A percentile compares a stretch with the other conserved stretches of the same genome.
Conservation (phyloP, 2,329 filamentous ascomycete genomes). For the Ceratocystis eucalypticola region DNA sequence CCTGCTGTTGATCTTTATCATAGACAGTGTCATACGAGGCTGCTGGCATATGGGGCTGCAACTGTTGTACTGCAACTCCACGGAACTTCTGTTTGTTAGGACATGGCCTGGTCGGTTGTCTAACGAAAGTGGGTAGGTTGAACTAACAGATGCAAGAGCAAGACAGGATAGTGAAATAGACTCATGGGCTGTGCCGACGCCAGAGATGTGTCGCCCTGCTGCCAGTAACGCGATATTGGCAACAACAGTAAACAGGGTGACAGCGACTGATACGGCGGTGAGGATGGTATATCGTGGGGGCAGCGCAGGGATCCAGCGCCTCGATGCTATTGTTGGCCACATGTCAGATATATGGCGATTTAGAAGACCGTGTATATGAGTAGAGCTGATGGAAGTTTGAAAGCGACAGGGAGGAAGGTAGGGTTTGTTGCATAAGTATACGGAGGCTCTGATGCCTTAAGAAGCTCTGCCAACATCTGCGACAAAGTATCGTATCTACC, state of each 20-base stretch:
- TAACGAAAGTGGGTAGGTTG: not conserved
- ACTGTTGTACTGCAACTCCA: not conserved
- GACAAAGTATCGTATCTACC: too few relatives aligned
- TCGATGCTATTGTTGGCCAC: not conserved
- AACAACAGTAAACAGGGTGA: not conserved
- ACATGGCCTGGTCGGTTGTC: not conserved
- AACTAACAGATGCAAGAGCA: constrained; percentile 4
- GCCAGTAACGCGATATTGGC: not conserved
- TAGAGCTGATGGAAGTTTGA: not conserved
- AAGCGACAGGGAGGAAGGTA: too few relatives aligned
- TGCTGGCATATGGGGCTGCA: not conserved
- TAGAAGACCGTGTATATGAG: not conserved
- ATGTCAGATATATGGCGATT: not conserved
- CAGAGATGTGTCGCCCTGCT: not conserved
- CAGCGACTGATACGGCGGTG: not conserved
- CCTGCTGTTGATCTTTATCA: not conserved
- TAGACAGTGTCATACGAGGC: not conserved
- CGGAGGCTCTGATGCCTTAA: too few relatives aligned
- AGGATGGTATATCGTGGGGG: not conserved
- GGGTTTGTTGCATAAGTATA: too few relatives aligned
- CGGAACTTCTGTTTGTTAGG: not conserved
- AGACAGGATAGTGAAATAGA: not conserved
- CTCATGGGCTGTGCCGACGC: not conserved
- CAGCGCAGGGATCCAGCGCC: not conserved
- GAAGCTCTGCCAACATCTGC: too few relatives aligned